A percentile compares a stretch with the other conserved stretches of the same genome.
phyloP scores from a whole-genome alignment of 202 grass and related monocot species.

The Hordeum pubiflorum region DNA sequence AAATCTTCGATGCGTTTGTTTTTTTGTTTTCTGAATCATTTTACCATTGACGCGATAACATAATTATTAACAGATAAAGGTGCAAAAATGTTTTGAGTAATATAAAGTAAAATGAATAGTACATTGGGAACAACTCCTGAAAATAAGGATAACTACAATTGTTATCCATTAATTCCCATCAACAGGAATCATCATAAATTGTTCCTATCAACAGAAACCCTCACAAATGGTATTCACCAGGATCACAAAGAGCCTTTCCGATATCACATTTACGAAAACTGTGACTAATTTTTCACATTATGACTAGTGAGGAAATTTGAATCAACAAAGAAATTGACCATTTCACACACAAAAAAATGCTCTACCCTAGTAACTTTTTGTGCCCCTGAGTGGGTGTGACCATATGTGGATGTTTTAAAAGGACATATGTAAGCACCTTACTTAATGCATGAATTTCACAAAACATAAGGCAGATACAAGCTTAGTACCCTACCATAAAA shows the following conservation, averaged over 20 bases:
- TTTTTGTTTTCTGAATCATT: constrained; percentile 1
- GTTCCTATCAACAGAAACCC: too few species aligned
- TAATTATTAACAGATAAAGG: neutral
- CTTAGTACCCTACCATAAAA: constrained; percentile 54
- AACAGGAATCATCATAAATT: neutral
- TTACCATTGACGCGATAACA: neutral
- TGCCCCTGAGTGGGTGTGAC: neutral
- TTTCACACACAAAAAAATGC: neutral
- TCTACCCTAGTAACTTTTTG: neutral
- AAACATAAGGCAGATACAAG: constrained; percentile 12
- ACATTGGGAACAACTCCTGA: neutral
- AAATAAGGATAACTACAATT: neutral
- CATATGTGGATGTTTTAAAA: neutral
- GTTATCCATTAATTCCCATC: neutral
- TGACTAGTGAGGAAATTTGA: neutral
- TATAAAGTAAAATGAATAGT: neutral
- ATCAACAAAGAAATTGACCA: neutral
- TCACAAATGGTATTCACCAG: too few species aligned
- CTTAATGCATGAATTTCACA: neutral
- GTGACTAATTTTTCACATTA: neutral
- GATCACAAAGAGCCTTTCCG: neutral
- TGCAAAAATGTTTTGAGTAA: neutral
- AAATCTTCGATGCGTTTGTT: neutral
- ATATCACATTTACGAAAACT: neutral
- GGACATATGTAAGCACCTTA: neutral